Evolutionary conservation across 2,329 filamentous ascomycete species (phyloP), one percentile per base, ranked within the genome.

Genomic region (Helotiales sp.): DNA sequence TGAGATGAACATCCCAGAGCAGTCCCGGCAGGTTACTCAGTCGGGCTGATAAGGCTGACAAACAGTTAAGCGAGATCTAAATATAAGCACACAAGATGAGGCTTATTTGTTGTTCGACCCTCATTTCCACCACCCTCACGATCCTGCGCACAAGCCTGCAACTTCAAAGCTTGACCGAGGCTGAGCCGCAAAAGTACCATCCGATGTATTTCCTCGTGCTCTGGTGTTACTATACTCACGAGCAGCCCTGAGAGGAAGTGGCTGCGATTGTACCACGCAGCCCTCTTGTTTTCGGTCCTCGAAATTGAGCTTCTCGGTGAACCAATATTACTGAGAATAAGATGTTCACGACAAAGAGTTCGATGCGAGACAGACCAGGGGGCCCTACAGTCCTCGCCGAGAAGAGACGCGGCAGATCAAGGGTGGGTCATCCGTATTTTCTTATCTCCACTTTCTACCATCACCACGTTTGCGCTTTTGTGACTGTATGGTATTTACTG

Each of bases 21-120:
- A 17, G 40, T 45, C 40, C 17, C 40, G 17, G 4, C 6, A 45
- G 40, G 40, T 45, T 20, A 20, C 40, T 10, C 20, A 17, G 20
- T 20, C 40, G n/a, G 40, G 17, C 17, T 20, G 17, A 20, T n/a
- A 45, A n/a, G 40, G 40, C 40, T 45, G 40, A 45, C 40, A 45
- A 43, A 45, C 40, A 45, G 52, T 30, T 37, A 55, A 55, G 52
- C 52, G 52, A 55, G 13, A 55, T 34, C 52, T 57, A 57, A 57
- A 37, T 37, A 57, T 57, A 57, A 32, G 8, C 11, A 0, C 10
- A 15, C 3, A 55, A 20, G 22, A 55, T 34, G 52, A 34, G 34
- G 52, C 30, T 55, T 34, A 55, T 11, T 34, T n/a, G n/a, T n/a
- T n/a, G n/a, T n/a, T n/a, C n/a, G n/a, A n/a, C n/a, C n/a, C n/a